Evolutionary conservation across 305 asterid genomes (phyloP), one percentile per base, ranked within the genome.

Genomic region (Fraxinus albicans): DNA sequence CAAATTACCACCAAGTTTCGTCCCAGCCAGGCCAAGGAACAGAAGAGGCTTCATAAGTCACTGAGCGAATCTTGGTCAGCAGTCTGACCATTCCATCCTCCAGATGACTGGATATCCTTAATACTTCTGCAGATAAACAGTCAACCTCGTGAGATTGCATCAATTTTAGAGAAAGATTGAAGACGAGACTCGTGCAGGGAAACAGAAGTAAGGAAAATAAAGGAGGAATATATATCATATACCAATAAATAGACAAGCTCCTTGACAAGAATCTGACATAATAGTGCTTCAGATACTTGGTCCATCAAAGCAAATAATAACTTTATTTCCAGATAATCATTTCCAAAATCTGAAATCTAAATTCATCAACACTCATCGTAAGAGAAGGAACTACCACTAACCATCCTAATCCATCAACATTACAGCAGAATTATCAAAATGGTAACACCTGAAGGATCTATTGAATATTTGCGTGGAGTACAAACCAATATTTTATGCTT

Each of bases 101-200:
- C 75, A 70, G 79, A 12, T 44, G 65, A 12, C 7, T 44, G 42
- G 81, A 76, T 31, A 72, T 80, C 58, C 80, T 77, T 38, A 38
- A 31, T 21, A 67, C 12, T 79, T 73, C 80, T 79, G 88, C 79
- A 50, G 88, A 50, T 38, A 55, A 38, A 33, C 44, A 17, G 38
- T 72, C 44, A 31, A 72, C 42, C 76, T 70, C 21, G 0, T 31
- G 4, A 13, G 44, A 72, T 55, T 55, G 67, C 67, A 55, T 55
- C 27, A 55, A 55, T 55, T 55, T 55, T 0, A 55, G 67, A 55
- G 67, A 60, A 8, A 60, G 4, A 7, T 0, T 25, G 17, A 65
- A 8, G 35, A 67, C 4, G 36, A 67, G 36, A 67, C n/a, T 67
- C 15, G 3, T 21, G 36, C 35, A 67, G 7, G 2, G 36, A 67